Conservation (phyloP, 2,329 filamentous ascomycete genomes). For the Macrophomina phaseolina region DNA sequence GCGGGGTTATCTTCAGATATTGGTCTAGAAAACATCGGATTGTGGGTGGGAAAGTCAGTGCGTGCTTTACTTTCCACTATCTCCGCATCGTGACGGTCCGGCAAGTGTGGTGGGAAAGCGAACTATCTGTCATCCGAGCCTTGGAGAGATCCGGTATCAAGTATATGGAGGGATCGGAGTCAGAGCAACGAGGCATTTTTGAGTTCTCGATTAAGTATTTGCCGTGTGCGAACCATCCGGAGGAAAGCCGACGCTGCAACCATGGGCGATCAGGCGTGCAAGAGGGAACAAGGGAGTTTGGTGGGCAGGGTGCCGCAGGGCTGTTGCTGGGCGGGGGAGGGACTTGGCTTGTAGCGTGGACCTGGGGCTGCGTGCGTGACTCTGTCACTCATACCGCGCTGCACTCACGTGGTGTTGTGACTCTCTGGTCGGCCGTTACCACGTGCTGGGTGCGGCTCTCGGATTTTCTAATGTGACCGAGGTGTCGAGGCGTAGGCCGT, state of each 20-base stretch:
- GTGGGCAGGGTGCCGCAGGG: neutral
- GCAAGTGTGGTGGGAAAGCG: neutral
- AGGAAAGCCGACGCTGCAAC: neutral
- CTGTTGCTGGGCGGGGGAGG: neutral
- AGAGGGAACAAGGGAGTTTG: neutral
- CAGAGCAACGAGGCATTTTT: neutral
- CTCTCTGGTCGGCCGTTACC: neutral
- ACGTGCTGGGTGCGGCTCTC: neutral
- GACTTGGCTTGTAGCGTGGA: neutral
- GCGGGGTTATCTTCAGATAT: neutral
- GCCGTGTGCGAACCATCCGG: neutral
- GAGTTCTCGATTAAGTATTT: conserved; percentile 6
- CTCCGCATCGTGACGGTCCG: neutral
- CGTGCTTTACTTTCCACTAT: neutral
- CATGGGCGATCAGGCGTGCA: neutral
- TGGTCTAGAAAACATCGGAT: neutral
- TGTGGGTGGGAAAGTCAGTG: neutral
- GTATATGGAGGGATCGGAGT: neutral
- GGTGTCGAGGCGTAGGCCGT: neutral
- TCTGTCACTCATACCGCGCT: neutral
- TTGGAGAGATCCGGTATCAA: conserved; percentile 3
- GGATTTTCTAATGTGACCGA: neutral
- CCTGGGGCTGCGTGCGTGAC: neutral
- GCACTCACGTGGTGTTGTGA: neutral
- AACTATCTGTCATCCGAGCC: neutral